Evolutionary conservation across 2,329 filamentous ascomycete genomes (phyloP).

Genomic region (Fusarium sp.): DNA sequence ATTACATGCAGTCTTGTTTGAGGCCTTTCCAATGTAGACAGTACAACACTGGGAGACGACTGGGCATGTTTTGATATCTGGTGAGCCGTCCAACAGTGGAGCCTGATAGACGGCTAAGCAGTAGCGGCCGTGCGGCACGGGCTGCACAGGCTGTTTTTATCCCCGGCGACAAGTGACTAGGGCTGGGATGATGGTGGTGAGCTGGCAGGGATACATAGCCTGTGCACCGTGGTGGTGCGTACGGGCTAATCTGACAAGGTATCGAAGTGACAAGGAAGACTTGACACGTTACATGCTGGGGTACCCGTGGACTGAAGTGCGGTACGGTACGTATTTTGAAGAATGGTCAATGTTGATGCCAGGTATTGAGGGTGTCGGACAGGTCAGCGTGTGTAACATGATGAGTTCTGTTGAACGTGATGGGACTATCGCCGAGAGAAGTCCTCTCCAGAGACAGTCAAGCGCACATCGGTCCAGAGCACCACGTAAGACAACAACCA

Average conservation of each 20-base stretch:
- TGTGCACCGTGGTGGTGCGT: slow-evolving; percentile 9
- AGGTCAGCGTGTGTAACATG: slow-evolving; percentile 10
- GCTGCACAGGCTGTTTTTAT: slow-evolving; percentile 21
- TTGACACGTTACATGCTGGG: slow-evolving; percentile 36
- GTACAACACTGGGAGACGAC: neutral
- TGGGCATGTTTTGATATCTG: neutral
- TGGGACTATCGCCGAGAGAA: slow-evolving; percentile 8
- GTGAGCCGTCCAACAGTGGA: slow-evolving; percentile 12
- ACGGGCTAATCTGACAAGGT: slow-evolving; percentile 31
- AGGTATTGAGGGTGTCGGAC: neutral
- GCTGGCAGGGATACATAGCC: slow-evolving; percentile 12
- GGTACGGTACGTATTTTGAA: neutral
- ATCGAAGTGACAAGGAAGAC: slow-evolving; percentile 33
- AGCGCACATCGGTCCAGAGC: neutral
- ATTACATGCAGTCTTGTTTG: neutral
- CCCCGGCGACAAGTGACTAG: slow-evolving; percentile 26
- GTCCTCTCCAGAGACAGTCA: neutral
- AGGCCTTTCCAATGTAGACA: neutral
- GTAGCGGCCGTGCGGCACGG: slow-evolving; percentile 18
- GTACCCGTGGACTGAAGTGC: slow-evolving; percentile 9
- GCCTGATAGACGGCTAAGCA: slow-evolving; percentile 18
- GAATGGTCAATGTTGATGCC: slow-evolving; percentile 4
- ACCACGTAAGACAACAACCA: slow-evolving; percentile 7
- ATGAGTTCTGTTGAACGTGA: neutral
- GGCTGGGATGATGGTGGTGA: slow-evolving; percentile 25